phyloP scores from a whole-genome alignment of 2,329 filamentous ascomycete species.

The Lasiodiplodia sp. region DNA sequence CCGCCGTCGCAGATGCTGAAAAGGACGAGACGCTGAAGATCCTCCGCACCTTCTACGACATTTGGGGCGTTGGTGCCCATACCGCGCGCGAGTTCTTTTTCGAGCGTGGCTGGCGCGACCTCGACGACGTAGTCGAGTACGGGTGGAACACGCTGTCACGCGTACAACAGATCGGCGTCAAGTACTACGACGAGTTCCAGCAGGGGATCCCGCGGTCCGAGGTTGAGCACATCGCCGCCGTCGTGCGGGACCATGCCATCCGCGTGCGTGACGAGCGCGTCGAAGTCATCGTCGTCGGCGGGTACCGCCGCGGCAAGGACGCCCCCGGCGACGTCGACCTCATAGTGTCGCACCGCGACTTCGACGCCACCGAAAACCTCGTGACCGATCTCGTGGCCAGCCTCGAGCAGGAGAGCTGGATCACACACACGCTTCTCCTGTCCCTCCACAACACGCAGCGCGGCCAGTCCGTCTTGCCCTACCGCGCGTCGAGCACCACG shows the following conservation, averaged over 20 bases:
- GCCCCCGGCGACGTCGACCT: conserved; percentile 84
- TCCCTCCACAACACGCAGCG: conserved; percentile 75
- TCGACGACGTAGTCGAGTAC: conserved; percentile 85
- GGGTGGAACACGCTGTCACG: conserved; percentile 79
- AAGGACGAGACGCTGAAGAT: conserved; percentile 69
- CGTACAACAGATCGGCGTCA: conserved; percentile 91
- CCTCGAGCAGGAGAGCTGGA: conserved; percentile 72
- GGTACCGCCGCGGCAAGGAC: conserved; percentile 80
- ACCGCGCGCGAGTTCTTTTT: conserved; percentile 84
- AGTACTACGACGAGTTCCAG: conserved; percentile 88
- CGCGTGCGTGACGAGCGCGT: conserved; percentile 62
- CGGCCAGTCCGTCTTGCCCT: conserved; percentile 70
- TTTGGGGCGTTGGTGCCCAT: conserved; percentile 89
- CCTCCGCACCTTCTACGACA: conserved; percentile 77
- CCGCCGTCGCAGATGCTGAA: conserved; percentile 70
- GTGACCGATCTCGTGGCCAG: conserved; percentile 73
- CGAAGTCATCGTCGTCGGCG: conserved; percentile 74
- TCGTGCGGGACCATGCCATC: conserved; percentile 72
- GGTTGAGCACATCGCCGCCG: conserved; percentile 71
- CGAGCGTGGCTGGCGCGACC: conserved; percentile 76
- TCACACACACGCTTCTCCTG: conserved; percentile 82
- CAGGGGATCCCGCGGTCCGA: conserved; percentile 75
- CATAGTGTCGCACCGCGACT: conserved; percentile 79
- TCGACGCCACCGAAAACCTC: conserved; percentile 72
- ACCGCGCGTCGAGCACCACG: conserved; percentile 42